Evolutionary conservation across 495 filamentous ascomycete species (phyloP), one percentile per base, ranked within the genome.

Genomic region (Aspergillus carlsbadensis): DNA sequence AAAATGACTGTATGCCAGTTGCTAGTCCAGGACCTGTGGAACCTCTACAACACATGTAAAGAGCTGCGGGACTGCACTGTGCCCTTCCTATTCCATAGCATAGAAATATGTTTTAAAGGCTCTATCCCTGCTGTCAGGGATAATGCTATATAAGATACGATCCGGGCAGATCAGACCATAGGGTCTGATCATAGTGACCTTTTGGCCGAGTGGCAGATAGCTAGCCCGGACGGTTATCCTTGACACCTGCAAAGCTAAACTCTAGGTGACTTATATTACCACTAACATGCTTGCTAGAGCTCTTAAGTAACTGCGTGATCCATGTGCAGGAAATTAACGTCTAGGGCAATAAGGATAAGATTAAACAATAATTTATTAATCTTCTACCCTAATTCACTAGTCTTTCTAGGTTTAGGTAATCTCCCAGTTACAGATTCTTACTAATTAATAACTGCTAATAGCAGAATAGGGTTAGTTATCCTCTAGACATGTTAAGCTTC

Each of bases 401-500:
- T 20, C 6, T 47, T 8, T 4, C 15, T 6, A 29, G 5, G 7
- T 47, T 47, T 20, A 20, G 44, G 44, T 47, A 4, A 6, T 10
- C 26, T 29, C 17, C 8, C 45, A 49, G 45, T 49, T n/a, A n/a
- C n/a, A n/a, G n/a, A n/a, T n/a, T n/a, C n/a, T n/a, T n/a, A n/a
- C n/a, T n/a, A n/a, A n/a, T n/a, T n/a, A n/a, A n/a, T n/a, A n/a
- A n/a, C n/a, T n/a, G n/a, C n/a, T n/a, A n/a, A n/a, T n/a, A n/a
- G n/a, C n/a, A n/a, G n/a, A n/a, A n/a, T n/a, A n/a, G n/a, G n/a
- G 24, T 49, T 14, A 49, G 45, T 24, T 49, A 49, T 17, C 45
- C 45, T 4, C 45, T 24, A 5, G 24, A 47, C 26, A 20, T 7
- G 6, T 8, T 7, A 20, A n/a, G 11, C 24, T 29, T 49, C 4